A percentile compares a stretch with the other conserved stretches of the same genome.
These are phyloP conservation scores for Paecilomyces formosus DNA, from an alignment of 2,329 filamentous ascomycete species.

Conservation along the genomic window DNA sequence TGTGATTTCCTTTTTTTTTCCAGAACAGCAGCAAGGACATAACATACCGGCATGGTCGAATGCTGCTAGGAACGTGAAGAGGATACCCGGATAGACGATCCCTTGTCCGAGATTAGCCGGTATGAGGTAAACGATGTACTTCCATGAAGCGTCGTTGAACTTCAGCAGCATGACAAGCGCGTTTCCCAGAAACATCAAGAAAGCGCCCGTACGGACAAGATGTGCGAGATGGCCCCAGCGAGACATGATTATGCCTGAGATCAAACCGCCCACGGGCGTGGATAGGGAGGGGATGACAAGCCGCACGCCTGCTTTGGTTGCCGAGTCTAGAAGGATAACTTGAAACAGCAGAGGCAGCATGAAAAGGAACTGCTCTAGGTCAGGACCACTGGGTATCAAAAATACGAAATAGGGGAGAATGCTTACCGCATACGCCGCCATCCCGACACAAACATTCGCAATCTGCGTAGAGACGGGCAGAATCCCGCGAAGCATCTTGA, in stretches of 20 bases:
- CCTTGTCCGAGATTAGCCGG: constrained; percentile 42
- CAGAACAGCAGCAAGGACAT: background rate
- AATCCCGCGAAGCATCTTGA: constrained; percentile 47
- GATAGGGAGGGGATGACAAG: constrained; percentile 40
- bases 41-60: constrained; percentile 52
- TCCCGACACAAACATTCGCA: constrained; percentile 54
- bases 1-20: background rate
- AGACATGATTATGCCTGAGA: constrained; percentile 42
- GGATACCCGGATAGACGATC: constrained; percentile 40
- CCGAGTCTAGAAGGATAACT: constrained; percentile 33
- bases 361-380: constrained; percentile 34
- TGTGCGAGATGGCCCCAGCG: constrained; percentile 37
- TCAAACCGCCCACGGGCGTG: constrained; percentile 37
- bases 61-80: constrained; percentile 56
- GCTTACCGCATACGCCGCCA: constrained; percentile 56
- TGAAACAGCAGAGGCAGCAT: constrained; percentile 40
- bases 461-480: constrained; percentile 50
- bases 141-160: constrained; percentile 38
- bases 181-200: constrained; percentile 40
- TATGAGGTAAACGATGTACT: constrained; percentile 39
- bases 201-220: constrained; percentile 33
- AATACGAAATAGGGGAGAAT: background rate
- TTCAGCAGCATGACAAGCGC: constrained; percentile 31
- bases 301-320: constrained; percentile 37
- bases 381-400: background rate